Conservation (phyloP, 2,329 filamentous ascomycete genomes). For the Incumbomyces lentus region DNA sequence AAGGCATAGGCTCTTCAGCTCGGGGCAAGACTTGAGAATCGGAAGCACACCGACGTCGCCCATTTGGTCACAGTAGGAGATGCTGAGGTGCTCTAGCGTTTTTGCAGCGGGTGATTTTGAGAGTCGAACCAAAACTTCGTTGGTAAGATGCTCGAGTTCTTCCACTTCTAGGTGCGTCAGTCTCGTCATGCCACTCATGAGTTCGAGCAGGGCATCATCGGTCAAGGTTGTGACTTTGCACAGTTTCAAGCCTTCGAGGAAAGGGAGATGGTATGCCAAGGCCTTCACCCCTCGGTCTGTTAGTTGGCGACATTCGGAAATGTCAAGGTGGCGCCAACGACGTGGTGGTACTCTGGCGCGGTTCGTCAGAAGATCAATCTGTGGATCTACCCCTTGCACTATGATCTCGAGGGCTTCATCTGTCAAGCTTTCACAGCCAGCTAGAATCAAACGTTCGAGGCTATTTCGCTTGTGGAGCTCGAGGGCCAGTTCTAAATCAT, state of each 20-base stretch:
- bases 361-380: constrained; percentile 71
- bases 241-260: constrained; percentile 72
- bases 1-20: constrained; percentile 64
- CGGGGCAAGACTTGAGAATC: constrained; percentile 63
- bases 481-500: constrained; percentile 60
- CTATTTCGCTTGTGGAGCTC: constrained; percentile 70
- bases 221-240: constrained; percentile 66
- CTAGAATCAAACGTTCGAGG: constrained; percentile 71
- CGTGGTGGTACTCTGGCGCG: constrained; percentile 66
- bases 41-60: constrained; percentile 77
- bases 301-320: constrained; percentile 66
- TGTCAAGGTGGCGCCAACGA: constrained; percentile 70
- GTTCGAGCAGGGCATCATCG: constrained; percentile 59
- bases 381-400: constrained; percentile 63
- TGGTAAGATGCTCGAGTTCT: constrained; percentile 68
- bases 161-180: constrained; percentile 85
- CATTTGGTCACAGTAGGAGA: constrained; percentile 81
- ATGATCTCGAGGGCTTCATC: constrained; percentile 65
- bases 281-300: constrained; percentile 62
- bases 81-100: constrained; percentile 65
- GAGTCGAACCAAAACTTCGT: constrained; percentile 62
- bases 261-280: constrained; percentile 64
- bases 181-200: constrained; percentile 64
- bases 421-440: constrained; percentile 66
- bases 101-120: constrained; percentile 65